Evolutionary conservation across 2,329 filamentous ascomycete genomes (phyloP), one percentile per base, ranked within the genome.

Genomic region (Amesomyces nigricolor): DNA sequence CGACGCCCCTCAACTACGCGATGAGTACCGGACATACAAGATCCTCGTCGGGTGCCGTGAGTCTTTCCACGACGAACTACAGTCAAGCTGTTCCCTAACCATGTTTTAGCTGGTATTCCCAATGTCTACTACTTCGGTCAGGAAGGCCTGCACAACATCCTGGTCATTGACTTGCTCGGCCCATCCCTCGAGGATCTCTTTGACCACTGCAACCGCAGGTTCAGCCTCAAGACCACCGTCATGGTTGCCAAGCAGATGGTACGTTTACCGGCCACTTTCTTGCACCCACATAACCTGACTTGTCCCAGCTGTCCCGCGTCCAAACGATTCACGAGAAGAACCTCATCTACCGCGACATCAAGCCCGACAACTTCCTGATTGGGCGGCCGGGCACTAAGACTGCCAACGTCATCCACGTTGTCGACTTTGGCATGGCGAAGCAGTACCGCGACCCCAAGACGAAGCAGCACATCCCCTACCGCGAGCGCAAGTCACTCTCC

Each of bases 41-140:
- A 97, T 99, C 67, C 84, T 99, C 64, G 94, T 97, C 63, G 94
- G 94, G 71, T 99, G 94, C 79, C 92, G 94, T 99, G 78, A 88
- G 94, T 88, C 5, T n/a, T 4, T 22, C 11, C 11, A 1, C 9
- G 13, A 4, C 9, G 10, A n/a, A 13, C n/a, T 10, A 19, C 32
- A 2, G 3, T 7, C 37, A 26, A 19, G 7, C n/a, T 26, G 14
- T 29, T 37, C 53, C n/a, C 61, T 64, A 56, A 65, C 60, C 13
- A 6, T 17, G 3, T 19, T 29, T 29, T 71, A 97, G 92, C 92
- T 67, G 94, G 94, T 67, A 97, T 99, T 65, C 94, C 94, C 67
- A 97, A 97, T 82, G 94, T 99, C 68, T 97, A 97, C 78, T 99
- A 97, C 76, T 99, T 97, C 66, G 94, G 94, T 60, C 94, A 99